A percentile compares a stretch with the other conserved stretches of the same genome.
These are phyloP conservation scores for Agrocybe praecox DNA, from an alignment of 768 basidiomycete genomes.

Conservation along the genomic window DNA sequence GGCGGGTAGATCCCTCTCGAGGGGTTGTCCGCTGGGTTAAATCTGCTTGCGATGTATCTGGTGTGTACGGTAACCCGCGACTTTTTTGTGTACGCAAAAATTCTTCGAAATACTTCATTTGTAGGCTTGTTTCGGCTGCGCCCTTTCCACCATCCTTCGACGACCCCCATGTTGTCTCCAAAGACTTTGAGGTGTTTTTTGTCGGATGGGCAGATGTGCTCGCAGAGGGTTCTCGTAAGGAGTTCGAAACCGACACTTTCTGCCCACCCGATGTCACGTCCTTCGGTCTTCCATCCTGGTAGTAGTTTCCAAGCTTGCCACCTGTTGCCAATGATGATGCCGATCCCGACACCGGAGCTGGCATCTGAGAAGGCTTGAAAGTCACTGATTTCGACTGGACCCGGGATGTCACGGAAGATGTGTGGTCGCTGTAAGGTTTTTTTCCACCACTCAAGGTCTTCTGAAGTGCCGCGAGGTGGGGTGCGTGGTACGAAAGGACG, in stretches of 20 bases:
- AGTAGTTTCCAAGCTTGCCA: slow-evolving; percentile 35
- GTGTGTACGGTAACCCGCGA: slow-evolving; percentile 21
- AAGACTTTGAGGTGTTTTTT: slow-evolving; percentile 21
- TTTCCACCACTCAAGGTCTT: slow-evolving; percentile 39
- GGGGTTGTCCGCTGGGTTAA: slow-evolving; percentile 39
- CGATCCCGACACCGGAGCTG: slow-evolving; percentile 36
- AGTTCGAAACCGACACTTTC: slow-evolving; percentile 46
- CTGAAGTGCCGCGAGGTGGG: slow-evolving; percentile 6
- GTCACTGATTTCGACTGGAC: slow-evolving; percentile 24
- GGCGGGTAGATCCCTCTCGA: slow-evolving; percentile 34
- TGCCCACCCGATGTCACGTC: slow-evolving; percentile 47
- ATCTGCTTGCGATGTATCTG: slow-evolving; percentile 31
- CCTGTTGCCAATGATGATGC: slow-evolving; percentile 25
- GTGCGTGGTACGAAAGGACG: slow-evolving; percentile 32
- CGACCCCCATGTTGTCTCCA: slow-evolving; percentile 42
- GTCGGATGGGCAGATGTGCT: not conserved
- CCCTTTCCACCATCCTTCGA: slow-evolving; percentile 44
- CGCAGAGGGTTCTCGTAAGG: slow-evolving; percentile 9
- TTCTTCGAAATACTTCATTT: slow-evolving; percentile 30
- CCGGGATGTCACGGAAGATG: slow-evolving; percentile 26
- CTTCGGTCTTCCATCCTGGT: slow-evolving; percentile 11
- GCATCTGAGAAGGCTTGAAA: slow-evolving; percentile 42
- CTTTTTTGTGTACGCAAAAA: slow-evolving; percentile 13
- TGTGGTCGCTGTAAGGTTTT: slow-evolving; percentile 4
- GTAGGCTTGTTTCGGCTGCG: slow-evolving; percentile 31